These are phyloP conservation scores for Trichoderma atrobrunneum DNA, from an alignment of 2,329 filamentous ascomycete genomes.

Conservation along the genomic window DNA sequence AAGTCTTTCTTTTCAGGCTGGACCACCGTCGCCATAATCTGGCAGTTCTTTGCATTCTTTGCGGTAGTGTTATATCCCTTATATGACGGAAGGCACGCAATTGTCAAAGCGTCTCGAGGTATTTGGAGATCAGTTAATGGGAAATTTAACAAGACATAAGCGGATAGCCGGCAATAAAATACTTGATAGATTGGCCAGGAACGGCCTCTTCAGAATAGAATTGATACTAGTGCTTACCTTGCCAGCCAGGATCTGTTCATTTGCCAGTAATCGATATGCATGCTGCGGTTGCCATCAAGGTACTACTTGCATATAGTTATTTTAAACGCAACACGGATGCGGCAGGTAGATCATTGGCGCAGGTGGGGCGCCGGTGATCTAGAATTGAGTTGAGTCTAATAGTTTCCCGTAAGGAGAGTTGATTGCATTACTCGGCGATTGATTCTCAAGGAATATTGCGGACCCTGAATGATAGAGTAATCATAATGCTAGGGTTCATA, in stretches of 20 bases:
- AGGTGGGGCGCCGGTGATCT: background rate
- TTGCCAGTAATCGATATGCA: background rate
- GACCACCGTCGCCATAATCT: slow-evolving; percentile 14
- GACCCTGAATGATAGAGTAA: background rate
- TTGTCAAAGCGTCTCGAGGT: background rate
- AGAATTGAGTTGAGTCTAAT: background rate
- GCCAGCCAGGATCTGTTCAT: background rate
- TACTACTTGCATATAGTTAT: background rate
- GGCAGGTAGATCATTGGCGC: background rate
- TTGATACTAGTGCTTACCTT: background rate
- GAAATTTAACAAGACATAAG: background rate
- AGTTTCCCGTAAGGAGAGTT: background rate
- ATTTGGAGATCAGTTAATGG: background rate
- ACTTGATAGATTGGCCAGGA: background rate
- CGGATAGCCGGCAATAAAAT: background rate
- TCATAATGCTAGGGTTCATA: background rate
- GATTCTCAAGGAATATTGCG: background rate
- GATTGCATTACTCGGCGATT: background rate
- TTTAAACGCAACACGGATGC: background rate
- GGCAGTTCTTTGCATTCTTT: slow-evolving; percentile 16
- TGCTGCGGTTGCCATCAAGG: background rate
- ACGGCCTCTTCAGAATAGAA: background rate
- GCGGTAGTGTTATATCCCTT: slow-evolving; percentile 7
- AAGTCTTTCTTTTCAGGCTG: slow-evolving; percentile 12
- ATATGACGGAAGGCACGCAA: slow-evolving; percentile 9